These are phyloP conservation scores for Tricholoma hemisulphureum DNA, from an alignment of 768 basidiomycete genomes.

Conservation along the genomic window DNA sequence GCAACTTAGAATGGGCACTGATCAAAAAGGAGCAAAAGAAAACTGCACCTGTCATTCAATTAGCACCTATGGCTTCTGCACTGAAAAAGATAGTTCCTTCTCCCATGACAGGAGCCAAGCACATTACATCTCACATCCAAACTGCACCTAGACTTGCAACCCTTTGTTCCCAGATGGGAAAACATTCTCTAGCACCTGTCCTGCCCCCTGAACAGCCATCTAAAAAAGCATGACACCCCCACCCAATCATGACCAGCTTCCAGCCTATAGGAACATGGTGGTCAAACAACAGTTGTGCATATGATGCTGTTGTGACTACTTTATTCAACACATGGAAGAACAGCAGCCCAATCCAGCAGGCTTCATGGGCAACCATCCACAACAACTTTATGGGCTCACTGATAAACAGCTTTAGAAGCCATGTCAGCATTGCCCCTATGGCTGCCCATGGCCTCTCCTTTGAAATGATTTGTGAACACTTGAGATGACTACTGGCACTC, in stretches of 20 bases:
- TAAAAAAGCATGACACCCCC: no score
- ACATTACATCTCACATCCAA: no score
- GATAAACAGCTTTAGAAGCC: neutral
- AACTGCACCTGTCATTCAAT: neutral
- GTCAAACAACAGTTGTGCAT: conserved; percentile 30
- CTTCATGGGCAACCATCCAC: neutral
- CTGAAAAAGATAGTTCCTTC: neutral
- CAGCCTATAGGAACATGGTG: conserved; percentile 15
- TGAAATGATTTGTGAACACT: neutral
- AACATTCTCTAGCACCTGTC: neutral
- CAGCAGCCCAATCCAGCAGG: neutral
- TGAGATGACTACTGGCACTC: neutral
- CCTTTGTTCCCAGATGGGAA: neutral
- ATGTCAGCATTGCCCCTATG: neutral
- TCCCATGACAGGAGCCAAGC: neutral
- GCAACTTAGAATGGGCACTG: neutral
- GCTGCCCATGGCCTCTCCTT: neutral
- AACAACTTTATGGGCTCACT: neutral
- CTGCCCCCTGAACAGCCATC: no score
- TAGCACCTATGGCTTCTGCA: neutral
- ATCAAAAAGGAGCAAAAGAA: neutral
- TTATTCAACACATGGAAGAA: conserved; percentile 20
- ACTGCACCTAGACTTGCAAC: neutral
- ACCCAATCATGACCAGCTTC: neutral
- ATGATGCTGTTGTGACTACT: conserved; percentile 26